Base-by-base conservation (phyloP, 1,139 yeast species). In the Protomyces arabidopsidicola region DNA sequence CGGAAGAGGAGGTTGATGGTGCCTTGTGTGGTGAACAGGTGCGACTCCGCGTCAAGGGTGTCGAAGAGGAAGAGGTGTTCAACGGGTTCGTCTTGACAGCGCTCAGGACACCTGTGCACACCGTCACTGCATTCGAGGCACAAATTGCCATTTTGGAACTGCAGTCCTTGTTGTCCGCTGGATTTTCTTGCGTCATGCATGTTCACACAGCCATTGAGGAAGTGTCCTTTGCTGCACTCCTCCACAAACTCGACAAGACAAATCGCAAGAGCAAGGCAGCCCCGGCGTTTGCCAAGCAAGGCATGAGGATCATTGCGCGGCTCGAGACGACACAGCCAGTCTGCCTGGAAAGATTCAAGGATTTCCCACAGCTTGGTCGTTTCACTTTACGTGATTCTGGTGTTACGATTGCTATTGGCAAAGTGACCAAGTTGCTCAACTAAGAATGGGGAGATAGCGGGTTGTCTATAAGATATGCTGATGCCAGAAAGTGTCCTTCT, bases 321-420 rank as follows among this genome's bases (percentile, higher is more conserved):
- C 80, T 93, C 73, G 97, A 91, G 77, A 63, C 70, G 42, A 67
- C 68, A 18, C 82, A 90, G 20, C 81, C 84, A 60, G 91, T 85
- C 71, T 93, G 98, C 81, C 87, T 93, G 64, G 99, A 93, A 79
- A 87, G 95, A 61, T 93, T 87, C 75, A 85, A 81, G 69, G 95
- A 89, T 73, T 88, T 90, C 75, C 97, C 93, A 70, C 98, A 93
- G 78, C 83, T 93, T 72, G 99, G 98, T 75, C 87, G 99, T 78
- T 93, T 93, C 76, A 93, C 98, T 48, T 83, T 93, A 76, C 90
- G 99, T 82, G 98, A 93, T 77, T 98, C 93, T 79, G 98, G 98
- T 75, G 85, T 85, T 68, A 93, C 98, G 64, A 90, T 93, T 77
- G 99, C 98, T 69, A 95, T 93, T 77, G 99, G 99, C 78, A 91